Conservation (phyloP, 164 flowering plant genomes). For the Akebia trifoliata region DNA sequence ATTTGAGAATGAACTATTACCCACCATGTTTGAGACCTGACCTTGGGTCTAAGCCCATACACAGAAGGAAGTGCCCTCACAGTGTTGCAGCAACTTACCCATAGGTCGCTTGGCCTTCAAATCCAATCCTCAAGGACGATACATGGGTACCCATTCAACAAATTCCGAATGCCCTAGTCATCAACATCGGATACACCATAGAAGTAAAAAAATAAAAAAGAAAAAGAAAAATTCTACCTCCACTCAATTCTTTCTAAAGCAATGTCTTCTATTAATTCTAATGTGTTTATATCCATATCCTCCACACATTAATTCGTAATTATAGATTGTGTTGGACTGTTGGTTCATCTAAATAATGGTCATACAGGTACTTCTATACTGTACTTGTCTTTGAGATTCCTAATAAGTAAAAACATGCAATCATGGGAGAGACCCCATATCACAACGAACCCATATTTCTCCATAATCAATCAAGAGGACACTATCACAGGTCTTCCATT, state of each 20-base stretch:
- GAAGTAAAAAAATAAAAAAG: no score
- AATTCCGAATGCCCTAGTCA: slow-evolving; percentile 61
- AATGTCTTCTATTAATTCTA: no score
- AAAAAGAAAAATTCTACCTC: not conserved
- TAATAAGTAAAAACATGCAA: no score
- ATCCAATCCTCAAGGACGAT: slow-evolving; percentile 63
- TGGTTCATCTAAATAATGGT: not conserved
- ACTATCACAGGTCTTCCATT: no score
- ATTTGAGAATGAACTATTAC: slow-evolving; percentile 86
- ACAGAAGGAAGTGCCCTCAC: slow-evolving; percentile 96
- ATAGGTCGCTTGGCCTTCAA: slow-evolving; percentile 69
- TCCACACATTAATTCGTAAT: not conserved
- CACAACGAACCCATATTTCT: no score
- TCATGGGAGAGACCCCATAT: no score
- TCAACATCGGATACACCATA: slow-evolving; percentile 88
- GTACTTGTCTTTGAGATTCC: no score
- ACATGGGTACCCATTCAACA: slow-evolving; percentile 75
- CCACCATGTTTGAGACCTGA: slow-evolving; percentile 92
- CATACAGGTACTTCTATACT: slow-evolving; percentile 69
- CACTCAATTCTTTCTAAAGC: no score
- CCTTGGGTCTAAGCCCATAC: slow-evolving; percentile 85
- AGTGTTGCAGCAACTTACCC: slow-evolving; percentile 66
- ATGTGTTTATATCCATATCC: not conserved
- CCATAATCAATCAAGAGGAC: no score
- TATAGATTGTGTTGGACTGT: no score